These are phyloP conservation scores for Penicillium desertorum DNA, from an alignment of 495 filamentous ascomycete species.

Conservation along the genomic window DNA sequence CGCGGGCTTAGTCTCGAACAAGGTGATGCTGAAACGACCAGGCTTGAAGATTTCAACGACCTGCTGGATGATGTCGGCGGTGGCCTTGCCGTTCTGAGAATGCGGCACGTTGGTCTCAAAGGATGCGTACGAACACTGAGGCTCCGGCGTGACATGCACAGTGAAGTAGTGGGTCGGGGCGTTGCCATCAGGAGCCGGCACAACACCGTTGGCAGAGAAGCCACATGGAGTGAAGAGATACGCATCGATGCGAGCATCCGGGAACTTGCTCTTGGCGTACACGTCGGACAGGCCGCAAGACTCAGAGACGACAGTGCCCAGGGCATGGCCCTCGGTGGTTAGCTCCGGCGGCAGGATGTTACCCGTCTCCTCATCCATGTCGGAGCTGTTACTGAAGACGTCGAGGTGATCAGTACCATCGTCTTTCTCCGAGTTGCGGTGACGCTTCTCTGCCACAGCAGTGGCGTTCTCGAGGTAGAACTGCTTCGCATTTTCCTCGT, in stretches of 20 bases:
- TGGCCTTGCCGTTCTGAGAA: conserved; percentile 81
- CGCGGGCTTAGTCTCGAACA: conserved; percentile 84
- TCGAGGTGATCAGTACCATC: conserved; percentile 62
- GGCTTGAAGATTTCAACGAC: conserved; percentile 95
- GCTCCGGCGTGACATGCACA: conserved; percentile 97
- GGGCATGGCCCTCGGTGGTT: conserved; percentile 89
- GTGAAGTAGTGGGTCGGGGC: conserved; percentile 91
- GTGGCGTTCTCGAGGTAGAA: conserved; percentile 94
- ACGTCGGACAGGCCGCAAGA: conserved; percentile 85
- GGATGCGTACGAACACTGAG: conserved; percentile 96
- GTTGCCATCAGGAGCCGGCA: conserved; percentile 70
- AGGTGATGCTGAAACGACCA: conserved; percentile 92
- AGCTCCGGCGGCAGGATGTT: conserved; percentile 67
- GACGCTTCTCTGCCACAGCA: conserved; percentile 79
- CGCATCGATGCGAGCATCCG: conserved; percentile 91
- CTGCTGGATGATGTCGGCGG: conserved; percentile 85
- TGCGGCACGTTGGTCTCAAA: conserved; percentile 99
- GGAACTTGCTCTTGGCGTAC: conserved; percentile 82
- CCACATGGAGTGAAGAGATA: conserved; percentile 98
- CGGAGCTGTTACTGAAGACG: conserved; percentile 75
- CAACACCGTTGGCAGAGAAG: conserved; percentile 95
- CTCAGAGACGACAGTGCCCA: conserved; percentile 92
- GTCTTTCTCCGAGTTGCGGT: conserved; percentile 51
- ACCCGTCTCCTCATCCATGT: conserved; percentile 58
- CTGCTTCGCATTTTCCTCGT: conserved; percentile 87